A percentile compares a stretch with the other conserved stretches of the same genome.
Evolutionary conservation across 805 yeast species (phyloP).

Genomic region (Yamadazyma insecticola): DNA sequence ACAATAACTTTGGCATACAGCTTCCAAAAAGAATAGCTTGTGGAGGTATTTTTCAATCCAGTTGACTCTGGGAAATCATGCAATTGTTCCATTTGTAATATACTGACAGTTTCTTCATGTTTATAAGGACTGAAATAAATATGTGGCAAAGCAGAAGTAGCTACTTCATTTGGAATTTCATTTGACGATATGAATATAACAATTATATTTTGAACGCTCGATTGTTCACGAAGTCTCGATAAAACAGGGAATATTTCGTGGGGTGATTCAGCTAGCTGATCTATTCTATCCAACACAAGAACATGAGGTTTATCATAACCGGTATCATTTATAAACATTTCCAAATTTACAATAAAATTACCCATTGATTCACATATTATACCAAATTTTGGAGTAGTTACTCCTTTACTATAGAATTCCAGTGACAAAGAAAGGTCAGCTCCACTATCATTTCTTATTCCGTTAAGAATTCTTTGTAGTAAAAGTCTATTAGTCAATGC

Average conservation of each 20-base stretch:
- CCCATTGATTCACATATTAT: slow-evolving; percentile 37
- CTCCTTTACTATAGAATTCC: slow-evolving; percentile 21
- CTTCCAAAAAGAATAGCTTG: slow-evolving; percentile 30
- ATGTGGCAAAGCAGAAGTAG: slow-evolving; percentile 37
- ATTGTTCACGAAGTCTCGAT: slow-evolving; percentile 39
- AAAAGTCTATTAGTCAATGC: slow-evolving; percentile 37
- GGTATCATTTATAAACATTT: slow-evolving; percentile 29
- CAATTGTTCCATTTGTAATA: slow-evolving; percentile 28
- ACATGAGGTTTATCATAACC: slow-evolving; percentile 33
- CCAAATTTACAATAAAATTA: slow-evolving; percentile 37
- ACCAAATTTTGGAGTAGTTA: slow-evolving; percentile 20
- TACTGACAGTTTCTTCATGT: slow-evolving; percentile 29
- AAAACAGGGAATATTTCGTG: slow-evolving; percentile 42
- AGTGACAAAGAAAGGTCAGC: slow-evolving; percentile 16
- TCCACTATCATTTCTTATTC: slow-evolving; percentile 34
- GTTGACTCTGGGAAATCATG: slow-evolving; percentile 18
- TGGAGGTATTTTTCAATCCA: slow-evolving; percentile 11
- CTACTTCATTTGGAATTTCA: slow-evolving; percentile 32
- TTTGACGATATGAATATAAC: slow-evolving; percentile 39
- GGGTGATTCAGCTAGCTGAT: slow-evolving; percentile 40
- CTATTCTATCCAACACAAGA: slow-evolving; percentile 45
- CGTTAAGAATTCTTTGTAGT: slow-evolving; percentile 37
- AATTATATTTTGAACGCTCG: slow-evolving; percentile 24
- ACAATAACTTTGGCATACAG: slow-evolving; percentile 41
- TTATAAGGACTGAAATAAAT: slow-evolving; percentile 37